phyloP scores from a whole-genome alignment of 2,329 filamentous ascomycete species.

The Aspergillus spinulosporus region DNA sequence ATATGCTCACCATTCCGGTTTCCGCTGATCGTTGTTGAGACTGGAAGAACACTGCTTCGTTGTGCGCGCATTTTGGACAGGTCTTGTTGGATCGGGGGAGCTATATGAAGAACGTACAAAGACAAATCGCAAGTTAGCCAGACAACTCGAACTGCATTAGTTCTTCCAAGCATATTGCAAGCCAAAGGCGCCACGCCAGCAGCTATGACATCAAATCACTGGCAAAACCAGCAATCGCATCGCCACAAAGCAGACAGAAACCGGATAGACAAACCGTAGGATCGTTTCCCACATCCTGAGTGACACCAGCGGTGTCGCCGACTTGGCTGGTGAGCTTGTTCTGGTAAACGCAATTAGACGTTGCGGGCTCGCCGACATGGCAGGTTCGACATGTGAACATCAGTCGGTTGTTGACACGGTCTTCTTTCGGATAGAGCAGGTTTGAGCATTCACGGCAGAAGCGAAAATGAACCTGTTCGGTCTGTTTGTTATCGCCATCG shows the following conservation, averaged over 20 bases:
- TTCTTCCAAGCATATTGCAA: constrained; percentile 17
- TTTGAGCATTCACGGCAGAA: constrained; percentile 99
- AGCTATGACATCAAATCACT: constrained; percentile 47
- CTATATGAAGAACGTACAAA: constrained; percentile 51
- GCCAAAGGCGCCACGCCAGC: constrained; percentile 15
- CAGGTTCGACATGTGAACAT: constrained; percentile 97
- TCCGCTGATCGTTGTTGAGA: constrained; percentile 95
- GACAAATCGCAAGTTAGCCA: constrained; percentile 33
- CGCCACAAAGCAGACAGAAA: constrained; percentile 60
- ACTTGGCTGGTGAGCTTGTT: constrained; percentile 89
- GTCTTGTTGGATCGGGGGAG: constrained; percentile 84
- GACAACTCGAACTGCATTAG: constrained; percentile 18
- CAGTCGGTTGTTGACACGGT: constrained; percentile 76
- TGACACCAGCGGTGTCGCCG: constrained; percentile 94
- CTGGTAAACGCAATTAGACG: constrained; percentile 89
- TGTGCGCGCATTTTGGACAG: constrained; percentile 81
- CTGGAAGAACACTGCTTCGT: constrained; percentile 97
- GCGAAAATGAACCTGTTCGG: constrained; percentile 86
- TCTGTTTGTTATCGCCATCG: constrained; percentile 40
- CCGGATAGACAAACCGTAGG: constrained; percentile 84
- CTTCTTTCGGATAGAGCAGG: constrained; percentile 96
- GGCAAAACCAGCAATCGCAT: constrained; percentile 55
- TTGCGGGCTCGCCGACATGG: constrained; percentile 82
- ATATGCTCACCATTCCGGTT: constrained; percentile 85
- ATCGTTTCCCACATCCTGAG: constrained; percentile 94